Percentiles rank a stretch among this genome's conserved stretches.
These are phyloP conservation scores for Pseudoperonospora humuli DNA, from an alignment of 352 stramenopile genomes.

Conservation along the genomic window DNA sequence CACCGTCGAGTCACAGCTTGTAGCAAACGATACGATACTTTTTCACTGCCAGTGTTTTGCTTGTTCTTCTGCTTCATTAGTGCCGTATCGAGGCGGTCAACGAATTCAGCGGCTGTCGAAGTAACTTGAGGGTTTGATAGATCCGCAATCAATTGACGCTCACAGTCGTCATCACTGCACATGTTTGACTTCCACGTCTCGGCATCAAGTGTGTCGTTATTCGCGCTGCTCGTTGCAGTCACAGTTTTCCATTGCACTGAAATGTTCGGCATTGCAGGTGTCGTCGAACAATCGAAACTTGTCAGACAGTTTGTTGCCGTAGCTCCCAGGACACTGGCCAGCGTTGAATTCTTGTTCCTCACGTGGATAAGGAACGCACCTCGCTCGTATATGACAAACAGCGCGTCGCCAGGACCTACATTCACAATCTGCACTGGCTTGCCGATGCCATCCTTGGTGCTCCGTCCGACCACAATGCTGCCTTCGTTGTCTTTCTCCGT, in stretches of 20 bases:
- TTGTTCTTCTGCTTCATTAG: constrained; percentile 28
- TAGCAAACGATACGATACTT: constrained; percentile 52
- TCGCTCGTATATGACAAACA: constrained; percentile 58
- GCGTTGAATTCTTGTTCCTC: constrained; percentile 61
- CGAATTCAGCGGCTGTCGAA: constrained; percentile 33
- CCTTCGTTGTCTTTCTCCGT: constrained; percentile 18
- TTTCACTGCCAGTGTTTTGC: constrained; percentile 10
- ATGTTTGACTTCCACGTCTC: constrained; percentile 42
- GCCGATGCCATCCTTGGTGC: constrained; percentile 25
- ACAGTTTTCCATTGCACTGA: constrained; percentile 40
- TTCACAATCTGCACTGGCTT: constrained; percentile 43
- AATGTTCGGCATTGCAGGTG: constrained; percentile 36
- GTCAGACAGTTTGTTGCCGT: constrained; percentile 4
- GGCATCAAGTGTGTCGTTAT: constrained; percentile 26
- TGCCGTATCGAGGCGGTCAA: constrained; percentile 39
- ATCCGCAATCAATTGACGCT: constrained; percentile 51
- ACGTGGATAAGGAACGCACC: constrained; percentile 59
- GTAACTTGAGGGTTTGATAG: constrained; percentile 36
- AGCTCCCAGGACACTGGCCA: constrained; percentile 60
- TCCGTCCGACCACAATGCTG: constrained; percentile 14
- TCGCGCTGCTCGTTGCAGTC: constrained; percentile 15
- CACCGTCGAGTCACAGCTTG: constrained; percentile 51
- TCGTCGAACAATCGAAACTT: not conserved
- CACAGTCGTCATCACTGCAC: constrained; percentile 36
- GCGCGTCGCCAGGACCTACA: constrained; percentile 43